Percentiles rank a stretch among this genome's conserved stretches.
Conservation (phyloP, 306 rosid genomes). For the Corylus avellana region DNA sequence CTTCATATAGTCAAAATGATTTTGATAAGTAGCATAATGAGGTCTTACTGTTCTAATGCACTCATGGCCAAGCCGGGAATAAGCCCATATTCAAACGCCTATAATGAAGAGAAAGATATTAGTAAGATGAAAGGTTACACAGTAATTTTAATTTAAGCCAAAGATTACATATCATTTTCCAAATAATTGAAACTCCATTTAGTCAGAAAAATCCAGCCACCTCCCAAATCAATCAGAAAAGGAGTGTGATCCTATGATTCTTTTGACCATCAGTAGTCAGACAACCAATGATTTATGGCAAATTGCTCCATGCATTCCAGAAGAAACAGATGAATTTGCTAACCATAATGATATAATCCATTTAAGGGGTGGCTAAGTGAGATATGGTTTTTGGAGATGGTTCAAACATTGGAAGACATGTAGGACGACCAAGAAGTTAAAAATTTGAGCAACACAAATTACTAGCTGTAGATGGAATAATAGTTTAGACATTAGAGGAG, state of each 20-base stretch:
- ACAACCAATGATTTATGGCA: slow-evolving; percentile 3
- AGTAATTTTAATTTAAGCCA: slow-evolving; percentile 1
- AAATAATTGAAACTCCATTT: neutral
- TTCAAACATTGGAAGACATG: neutral
- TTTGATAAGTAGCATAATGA: slow-evolving; percentile 11
- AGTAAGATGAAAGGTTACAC: slow-evolving; percentile 22
- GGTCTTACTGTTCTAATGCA: slow-evolving; percentile 87
- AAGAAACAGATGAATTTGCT: neutral
- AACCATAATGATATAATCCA: slow-evolving; percentile 15
- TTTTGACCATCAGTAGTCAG: neutral
- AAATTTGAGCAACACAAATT: neutral
- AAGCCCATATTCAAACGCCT: slow-evolving; percentile 91
- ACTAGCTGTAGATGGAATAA: neutral
- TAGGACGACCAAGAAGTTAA: neutral
- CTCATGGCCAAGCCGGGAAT: slow-evolving; percentile 85
- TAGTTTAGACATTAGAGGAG: slow-evolving; percentile 15
- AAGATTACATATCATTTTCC: neutral
- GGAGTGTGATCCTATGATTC: neutral
- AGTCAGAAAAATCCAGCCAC: neutral
- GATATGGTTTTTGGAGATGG: neutral
- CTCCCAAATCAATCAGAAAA: neutral
- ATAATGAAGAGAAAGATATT: slow-evolving; percentile 26
- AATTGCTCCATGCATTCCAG: neutral
- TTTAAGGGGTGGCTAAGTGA: slow-evolving; percentile 1
- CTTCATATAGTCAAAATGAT: slow-evolving; percentile 10